Evolutionary conservation across 1,284 basidiomycete species (phyloP), one percentile per base, ranked within the genome.

Genomic region (Cryptococcus sp.): DNA sequence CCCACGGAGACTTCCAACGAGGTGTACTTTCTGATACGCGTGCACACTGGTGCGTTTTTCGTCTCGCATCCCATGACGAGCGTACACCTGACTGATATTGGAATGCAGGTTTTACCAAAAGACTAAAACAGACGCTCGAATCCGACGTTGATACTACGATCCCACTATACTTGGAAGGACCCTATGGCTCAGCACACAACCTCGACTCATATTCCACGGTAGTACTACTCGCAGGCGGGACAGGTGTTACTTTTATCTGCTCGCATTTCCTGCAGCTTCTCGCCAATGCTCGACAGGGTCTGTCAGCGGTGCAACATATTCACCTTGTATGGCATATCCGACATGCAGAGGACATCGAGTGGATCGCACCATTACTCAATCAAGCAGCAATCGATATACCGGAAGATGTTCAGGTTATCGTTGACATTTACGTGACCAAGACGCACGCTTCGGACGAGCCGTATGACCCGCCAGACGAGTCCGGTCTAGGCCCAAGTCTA

Each of bases 321-420:
- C 66, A 68, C 23, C 66, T 78, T 6, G 61, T 76, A 5, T 77
- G 77, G 76, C 69, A 75, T 54, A 64, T 76, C 41, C 63, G 74
- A 15, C 67, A 66, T 17, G 48, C 57, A 15, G 62, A 57, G 46
- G 56, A 70, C 41, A 59, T 68, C 27, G 50, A 50, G 23, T 70
- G 64, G 65, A 62, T 71, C 20, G 49, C 61, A 4, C 64, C 61
- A 1, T 48, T 67, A 6, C 54, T 70, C 15, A 64, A 64, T 46
- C 38, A 56, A 47, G 62, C 60, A 11, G 50, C 58, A 25, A 53
- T 53, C n/a, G 52, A 60, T 42, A 41, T 52, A 11, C 40, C 57
- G 23, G 61, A 55, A 51, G 55, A 58, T 43, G 22, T 65, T 3
- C 23, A 56, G 23, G 49, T 66, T 22, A 45, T 39, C 5, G 46